phyloP scores from a whole-genome alignment of 805 yeast genomes.

The Isabelozyma rhagii region DNA sequence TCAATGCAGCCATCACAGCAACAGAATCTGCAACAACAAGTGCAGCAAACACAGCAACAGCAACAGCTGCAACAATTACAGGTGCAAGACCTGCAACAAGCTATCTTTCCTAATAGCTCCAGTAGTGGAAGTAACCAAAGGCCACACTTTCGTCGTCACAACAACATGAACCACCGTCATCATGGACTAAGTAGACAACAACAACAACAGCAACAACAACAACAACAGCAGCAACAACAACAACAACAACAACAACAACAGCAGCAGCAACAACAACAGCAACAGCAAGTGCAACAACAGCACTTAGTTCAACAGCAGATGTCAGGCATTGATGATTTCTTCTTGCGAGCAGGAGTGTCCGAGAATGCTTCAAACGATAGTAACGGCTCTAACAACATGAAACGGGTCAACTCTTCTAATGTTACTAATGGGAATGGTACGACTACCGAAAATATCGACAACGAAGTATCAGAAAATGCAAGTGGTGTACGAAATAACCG shows the following conservation, averaged over 20 bases:
- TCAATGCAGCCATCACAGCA: constrained; percentile 14
- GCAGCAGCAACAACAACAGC: constrained; percentile 4
- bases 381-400: no score
- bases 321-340: constrained; percentile 21
- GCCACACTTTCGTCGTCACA: not conserved
- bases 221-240: constrained; percentile 5
- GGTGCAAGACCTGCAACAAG: constrained; percentile 3
- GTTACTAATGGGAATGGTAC: not conserved
- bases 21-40: constrained; percentile 6
- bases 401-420: no score
- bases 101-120: not conserved
- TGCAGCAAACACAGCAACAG: constrained; percentile 2
- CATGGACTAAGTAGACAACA: not conserved
- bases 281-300: constrained; percentile 5
- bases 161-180: not conserved
- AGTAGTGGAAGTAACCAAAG: constrained; percentile 1
- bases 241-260: constrained; percentile 5
- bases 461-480: not conserved
- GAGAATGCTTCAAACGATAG: no score
- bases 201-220: constrained; percentile 4
- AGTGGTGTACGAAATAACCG: not conserved
- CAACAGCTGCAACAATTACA: constrained; percentile 4
- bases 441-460: not conserved
- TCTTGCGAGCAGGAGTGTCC: constrained; percentile 10
- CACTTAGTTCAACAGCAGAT: constrained; percentile 7